Evolutionary conservation across 164 flowering plant genomes (phyloP).

Genomic region (Chimonanthus salicifolius): DNA sequence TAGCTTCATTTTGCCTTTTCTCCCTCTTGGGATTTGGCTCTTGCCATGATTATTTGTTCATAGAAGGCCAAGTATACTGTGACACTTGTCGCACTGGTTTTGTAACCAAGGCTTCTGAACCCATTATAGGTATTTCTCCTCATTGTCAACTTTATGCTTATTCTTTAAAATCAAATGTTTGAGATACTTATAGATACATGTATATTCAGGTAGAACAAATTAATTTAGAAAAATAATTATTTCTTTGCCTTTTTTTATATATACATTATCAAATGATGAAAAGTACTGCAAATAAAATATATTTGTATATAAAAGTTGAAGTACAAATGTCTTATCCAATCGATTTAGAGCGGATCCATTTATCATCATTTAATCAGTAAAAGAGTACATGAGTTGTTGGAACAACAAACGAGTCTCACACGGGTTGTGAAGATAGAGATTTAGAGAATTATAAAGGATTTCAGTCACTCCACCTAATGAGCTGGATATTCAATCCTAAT

Average conservation of each 20-base stretch:
- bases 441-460: too few species aligned
- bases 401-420: too few species aligned
- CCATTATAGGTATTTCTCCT: background rate
- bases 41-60: background rate
- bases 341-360: background rate
- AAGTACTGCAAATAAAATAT: too few species aligned
- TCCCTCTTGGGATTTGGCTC: background rate
- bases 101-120: background rate
- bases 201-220: background rate
- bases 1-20: background rate
- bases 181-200: background rate
- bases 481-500: too few species aligned
- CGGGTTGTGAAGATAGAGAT: too few species aligned
- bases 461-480: too few species aligned
- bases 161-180: background rate
- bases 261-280: too few species aligned
- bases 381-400: too few species aligned
- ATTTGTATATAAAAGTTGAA: background rate
- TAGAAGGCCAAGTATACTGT: conserved; percentile 11
- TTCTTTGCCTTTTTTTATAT: background rate
- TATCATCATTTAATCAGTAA: too few species aligned
- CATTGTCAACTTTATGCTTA: background rate
- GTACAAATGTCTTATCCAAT: too few species aligned
- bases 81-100: conserved; percentile 13
- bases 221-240: too few species aligned